Evolutionary conservation across 805 yeast species (phyloP).

Genomic region (Candida schatavii): DNA sequence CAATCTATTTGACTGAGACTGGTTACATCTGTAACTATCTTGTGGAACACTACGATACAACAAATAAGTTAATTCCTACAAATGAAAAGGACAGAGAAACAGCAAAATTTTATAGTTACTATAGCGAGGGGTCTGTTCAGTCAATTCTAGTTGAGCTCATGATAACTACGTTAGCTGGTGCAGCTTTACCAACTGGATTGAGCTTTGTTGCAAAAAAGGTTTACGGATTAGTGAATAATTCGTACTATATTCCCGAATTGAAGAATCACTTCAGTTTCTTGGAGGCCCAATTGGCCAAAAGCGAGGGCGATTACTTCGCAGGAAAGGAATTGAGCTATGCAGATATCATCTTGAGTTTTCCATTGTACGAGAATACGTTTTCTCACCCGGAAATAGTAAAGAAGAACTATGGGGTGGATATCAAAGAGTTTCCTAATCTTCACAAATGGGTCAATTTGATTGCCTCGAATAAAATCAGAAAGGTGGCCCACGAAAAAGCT

Average conservation of each 20-base stretch:
- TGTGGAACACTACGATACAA: slow-evolving; percentile 46
- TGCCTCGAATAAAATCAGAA: neutral
- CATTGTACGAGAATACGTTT: slow-evolving; percentile 13
- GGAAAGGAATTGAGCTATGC: slow-evolving; percentile 23
- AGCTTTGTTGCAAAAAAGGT: slow-evolving; percentile 20
- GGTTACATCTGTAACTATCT: slow-evolving; percentile 58
- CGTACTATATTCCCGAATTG: slow-evolving; percentile 24
- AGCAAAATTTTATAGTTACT: slow-evolving; percentile 53
- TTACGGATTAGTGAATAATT: slow-evolving; percentile 20
- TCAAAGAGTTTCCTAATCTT: neutral
- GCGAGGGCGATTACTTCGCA: slow-evolving; percentile 17
- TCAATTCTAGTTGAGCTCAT: slow-evolving; percentile 40
- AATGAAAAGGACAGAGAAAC: slow-evolving; percentile 38
- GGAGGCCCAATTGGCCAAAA: slow-evolving; percentile 23
- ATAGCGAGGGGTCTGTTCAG: slow-evolving; percentile 62
- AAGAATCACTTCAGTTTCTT: slow-evolving; percentile 23
- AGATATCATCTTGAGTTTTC: slow-evolving; percentile 22
- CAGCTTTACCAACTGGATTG: slow-evolving; percentile 22
- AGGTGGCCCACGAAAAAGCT: neutral
- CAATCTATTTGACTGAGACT: slow-evolving; percentile 48
- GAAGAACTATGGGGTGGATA: slow-evolving; percentile 6
- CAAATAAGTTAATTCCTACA: slow-evolving; percentile 34
- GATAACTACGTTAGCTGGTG: neutral
- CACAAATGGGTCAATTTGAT: neutral
- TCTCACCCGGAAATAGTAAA: slow-evolving; percentile 13